Evolutionary conservation across 768 basidiomycete species (phyloP).

Genomic region (Erythrobasidium yunnanense): DNA sequence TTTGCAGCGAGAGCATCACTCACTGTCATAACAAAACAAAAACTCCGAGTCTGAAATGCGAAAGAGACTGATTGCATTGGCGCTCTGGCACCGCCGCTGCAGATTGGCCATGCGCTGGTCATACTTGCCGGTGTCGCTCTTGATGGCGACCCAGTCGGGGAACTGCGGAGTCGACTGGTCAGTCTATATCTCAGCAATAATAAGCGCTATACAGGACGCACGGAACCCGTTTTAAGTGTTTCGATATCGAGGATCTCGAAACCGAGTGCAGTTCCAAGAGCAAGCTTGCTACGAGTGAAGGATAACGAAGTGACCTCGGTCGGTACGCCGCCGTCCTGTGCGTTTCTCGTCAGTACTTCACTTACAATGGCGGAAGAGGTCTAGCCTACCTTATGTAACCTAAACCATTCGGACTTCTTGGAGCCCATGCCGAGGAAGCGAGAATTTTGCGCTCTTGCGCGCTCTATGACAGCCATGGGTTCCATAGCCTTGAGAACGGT

Average conservation of each 20-base stretch:
- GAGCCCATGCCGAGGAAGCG: conserved; percentile 64
- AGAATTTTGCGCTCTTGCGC: conserved; percentile 55
- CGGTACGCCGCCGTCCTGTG: conserved; percentile 26
- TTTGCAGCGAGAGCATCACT: conserved; percentile 31
- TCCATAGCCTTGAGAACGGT: conserved; percentile 96
- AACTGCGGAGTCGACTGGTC: conserved; percentile 44
- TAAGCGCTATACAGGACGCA: conserved; percentile 48
- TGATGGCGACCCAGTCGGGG: conserved; percentile 25
- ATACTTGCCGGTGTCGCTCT: conserved; percentile 52
- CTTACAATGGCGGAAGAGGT: no score
- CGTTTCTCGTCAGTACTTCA: no score
- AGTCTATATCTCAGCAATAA: conserved; percentile 79
- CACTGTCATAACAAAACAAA: conserved; percentile 77
- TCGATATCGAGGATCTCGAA: conserved; percentile 98
- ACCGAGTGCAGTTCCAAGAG: conserved; percentile 81
- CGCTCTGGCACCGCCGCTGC: conserved; percentile 68
- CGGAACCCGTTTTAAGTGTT: conserved; percentile 48
- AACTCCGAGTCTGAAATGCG: conserved; percentile 76
- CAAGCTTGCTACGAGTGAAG: conserved; percentile 86
- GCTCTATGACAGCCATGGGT: conserved; percentile 68
- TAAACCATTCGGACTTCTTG: conserved; percentile 85
- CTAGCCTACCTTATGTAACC: conserved; percentile 55
- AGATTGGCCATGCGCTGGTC: conserved; percentile 56
- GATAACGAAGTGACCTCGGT: conserved; percentile 59
- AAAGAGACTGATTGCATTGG: conserved; percentile 80